Conservation (phyloP, 352 stramenopile genomes). For the Bremia lactucae region DNA sequence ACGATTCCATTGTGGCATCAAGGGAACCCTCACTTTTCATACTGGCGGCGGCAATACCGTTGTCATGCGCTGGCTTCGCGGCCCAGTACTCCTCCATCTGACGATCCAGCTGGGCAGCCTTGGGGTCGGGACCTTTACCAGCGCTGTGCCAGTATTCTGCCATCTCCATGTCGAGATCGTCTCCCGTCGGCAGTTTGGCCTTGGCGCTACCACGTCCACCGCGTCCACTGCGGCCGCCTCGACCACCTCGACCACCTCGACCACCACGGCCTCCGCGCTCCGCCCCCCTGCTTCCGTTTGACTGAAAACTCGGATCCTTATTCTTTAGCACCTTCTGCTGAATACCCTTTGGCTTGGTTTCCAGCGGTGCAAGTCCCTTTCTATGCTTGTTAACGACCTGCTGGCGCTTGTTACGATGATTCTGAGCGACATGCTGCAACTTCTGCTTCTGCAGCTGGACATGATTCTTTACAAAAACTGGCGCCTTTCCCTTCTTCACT, state of each 20-base stretch:
- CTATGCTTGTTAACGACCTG: constrained; percentile 62
- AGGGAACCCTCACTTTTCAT: constrained; percentile 9
- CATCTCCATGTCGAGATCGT: constrained; percentile 84
- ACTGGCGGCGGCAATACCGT: constrained; percentile 5
- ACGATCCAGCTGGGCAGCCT: constrained; percentile 65
- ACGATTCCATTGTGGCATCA: constrained; percentile 20
- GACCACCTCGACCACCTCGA: constrained; percentile 10
- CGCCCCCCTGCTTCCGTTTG: constrained; percentile 18
- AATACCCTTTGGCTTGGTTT: constrained; percentile 26
- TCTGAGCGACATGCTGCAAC: constrained; percentile 45
- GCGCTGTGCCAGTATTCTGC: constrained; percentile 83
- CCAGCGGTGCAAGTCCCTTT: constrained; percentile 38
- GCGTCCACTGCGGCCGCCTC: constrained; percentile 20
- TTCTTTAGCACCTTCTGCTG: constrained; percentile 17
- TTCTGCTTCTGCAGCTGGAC: constrained; percentile 48
- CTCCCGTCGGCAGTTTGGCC: constrained; percentile 37
- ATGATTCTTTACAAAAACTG: constrained; percentile 14
- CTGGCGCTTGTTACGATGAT: constrained; percentile 64
- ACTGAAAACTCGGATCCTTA: constrained; percentile 17
- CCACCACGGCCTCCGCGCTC: constrained; percentile 17
- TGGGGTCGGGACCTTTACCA: constrained; percentile 81
- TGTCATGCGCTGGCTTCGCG: constrained; percentile 48
- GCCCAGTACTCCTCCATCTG: constrained; percentile 88
- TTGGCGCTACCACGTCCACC: constrained; percentile 27
- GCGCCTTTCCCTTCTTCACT: constrained; percentile 16